A percentile compares a stretch with the other conserved stretches of the same genome.
phyloP scores from a whole-genome alignment of 306 rosid genomes.

The Ochetophila trinervis region DNA sequence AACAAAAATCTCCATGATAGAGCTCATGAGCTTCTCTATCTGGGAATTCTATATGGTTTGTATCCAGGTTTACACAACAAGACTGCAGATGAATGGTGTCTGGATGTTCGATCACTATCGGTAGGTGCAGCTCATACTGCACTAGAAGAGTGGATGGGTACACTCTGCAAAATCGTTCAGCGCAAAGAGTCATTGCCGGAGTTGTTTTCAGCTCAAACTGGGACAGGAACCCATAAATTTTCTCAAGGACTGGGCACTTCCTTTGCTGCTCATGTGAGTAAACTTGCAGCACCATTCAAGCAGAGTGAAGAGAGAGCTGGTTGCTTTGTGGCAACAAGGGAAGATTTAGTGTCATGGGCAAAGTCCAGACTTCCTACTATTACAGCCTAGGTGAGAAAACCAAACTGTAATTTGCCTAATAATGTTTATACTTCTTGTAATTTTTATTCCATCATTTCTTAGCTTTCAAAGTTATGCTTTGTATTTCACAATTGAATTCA shows the following conservation, averaged over 20 bases:
- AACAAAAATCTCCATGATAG: slow-evolving; percentile 57
- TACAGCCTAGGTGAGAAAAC: neutral
- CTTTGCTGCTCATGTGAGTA: slow-evolving; percentile 70
- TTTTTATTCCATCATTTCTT: neutral
- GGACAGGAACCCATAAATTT: slow-evolving; percentile 73
- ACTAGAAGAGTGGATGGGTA: slow-evolving; percentile 90
- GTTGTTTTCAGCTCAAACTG: slow-evolving; percentile 71
- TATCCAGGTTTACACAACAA: slow-evolving; percentile 88
- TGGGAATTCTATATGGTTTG: slow-evolving; percentile 80
- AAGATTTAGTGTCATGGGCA: slow-evolving; percentile 82
- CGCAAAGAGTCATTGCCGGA: slow-evolving; percentile 59
- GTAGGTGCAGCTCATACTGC: slow-evolving; percentile 93
- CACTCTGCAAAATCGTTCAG: slow-evolving; percentile 62
- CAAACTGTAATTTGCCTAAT: neutral
- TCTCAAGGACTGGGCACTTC: slow-evolving; percentile 77
- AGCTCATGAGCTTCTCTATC: slow-evolving; percentile 86
- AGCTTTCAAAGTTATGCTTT: neutral
- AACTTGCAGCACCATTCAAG: slow-evolving; percentile 71
- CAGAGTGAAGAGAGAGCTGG: slow-evolving; percentile 71
- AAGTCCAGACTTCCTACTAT: slow-evolving; percentile 37
- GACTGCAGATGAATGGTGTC: slow-evolving; percentile 61
- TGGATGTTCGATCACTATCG: slow-evolving; percentile 78
- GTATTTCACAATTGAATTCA: neutral
- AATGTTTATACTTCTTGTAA: neutral
- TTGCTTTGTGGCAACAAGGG: slow-evolving; percentile 64